Percentiles rank a stretch among this genome's conserved stretches.
Evolutionary conservation across 2,329 filamentous ascomycete species (phyloP).

Genomic region (Phaeosphaeria sp.): DNA sequence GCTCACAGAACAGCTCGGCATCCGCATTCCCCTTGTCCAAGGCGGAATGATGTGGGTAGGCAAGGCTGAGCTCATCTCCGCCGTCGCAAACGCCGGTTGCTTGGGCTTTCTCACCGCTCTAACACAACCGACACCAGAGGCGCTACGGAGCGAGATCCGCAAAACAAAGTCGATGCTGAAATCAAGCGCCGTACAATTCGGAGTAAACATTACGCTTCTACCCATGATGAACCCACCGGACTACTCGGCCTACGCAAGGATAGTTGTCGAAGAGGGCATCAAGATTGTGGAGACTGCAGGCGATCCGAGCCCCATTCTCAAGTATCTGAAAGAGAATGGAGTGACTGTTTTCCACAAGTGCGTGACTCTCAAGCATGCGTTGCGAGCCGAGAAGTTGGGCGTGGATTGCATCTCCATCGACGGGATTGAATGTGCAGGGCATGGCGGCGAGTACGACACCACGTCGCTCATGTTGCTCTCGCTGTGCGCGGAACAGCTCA

Average conservation of each 20-base stretch:
- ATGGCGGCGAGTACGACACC: constrained; percentile 61
- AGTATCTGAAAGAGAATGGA: constrained; percentile 33
- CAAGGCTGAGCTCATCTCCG: constrained; percentile 59
- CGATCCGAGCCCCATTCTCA: constrained; percentile 32
- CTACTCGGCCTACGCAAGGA: constrained; percentile 32
- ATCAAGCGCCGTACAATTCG: constrained; percentile 51
- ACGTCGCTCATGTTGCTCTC: constrained; percentile 57
- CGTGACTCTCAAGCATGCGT: constrained; percentile 32
- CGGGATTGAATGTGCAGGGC: constrained; percentile 41
- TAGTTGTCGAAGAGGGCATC: constrained; percentile 35
- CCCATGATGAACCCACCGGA: constrained; percentile 36
- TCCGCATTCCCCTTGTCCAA: constrained; percentile 33
- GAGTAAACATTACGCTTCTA: constrained; percentile 38
- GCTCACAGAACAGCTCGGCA: constrained; percentile 31
- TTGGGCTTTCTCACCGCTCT: constrained; percentile 60
- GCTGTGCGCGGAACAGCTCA: constrained; percentile 31
- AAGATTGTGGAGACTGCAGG: constrained; percentile 36
- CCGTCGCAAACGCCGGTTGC: constrained; percentile 61
- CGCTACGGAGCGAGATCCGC: constrained; percentile 31
- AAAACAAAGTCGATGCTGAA: constrained; percentile 29
- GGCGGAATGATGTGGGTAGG: constrained; percentile 62
- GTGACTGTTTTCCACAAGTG: constrained; percentile 37
- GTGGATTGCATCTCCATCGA: constrained; percentile 30
- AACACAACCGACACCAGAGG: constrained; percentile 36
- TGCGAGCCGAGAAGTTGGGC: constrained; percentile 30